phyloP scores from a whole-genome alignment of 257 asterid genomes.

The Gentiana dahurica region DNA sequence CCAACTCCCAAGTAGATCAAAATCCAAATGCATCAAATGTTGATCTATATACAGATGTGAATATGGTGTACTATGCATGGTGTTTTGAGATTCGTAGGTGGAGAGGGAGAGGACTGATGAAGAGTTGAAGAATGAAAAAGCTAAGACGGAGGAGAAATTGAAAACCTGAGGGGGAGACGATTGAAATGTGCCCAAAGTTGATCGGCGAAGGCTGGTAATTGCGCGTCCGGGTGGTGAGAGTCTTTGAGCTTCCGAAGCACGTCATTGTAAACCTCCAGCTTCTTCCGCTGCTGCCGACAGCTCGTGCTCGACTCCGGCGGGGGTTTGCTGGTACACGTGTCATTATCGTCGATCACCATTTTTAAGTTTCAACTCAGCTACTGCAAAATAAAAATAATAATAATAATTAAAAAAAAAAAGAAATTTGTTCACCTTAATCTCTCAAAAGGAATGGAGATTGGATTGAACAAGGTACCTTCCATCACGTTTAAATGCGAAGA shows the following conservation, averaged over 20 bases:
- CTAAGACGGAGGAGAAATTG: slow-evolving; percentile 2
- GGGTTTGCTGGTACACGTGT: slow-evolving; percentile 64
- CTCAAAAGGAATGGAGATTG: neutral
- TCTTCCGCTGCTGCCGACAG: slow-evolving; percentile 42
- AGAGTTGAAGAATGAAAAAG: neutral
- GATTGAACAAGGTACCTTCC: neutral
- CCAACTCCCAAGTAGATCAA: too few species aligned
- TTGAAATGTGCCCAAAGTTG: slow-evolving; percentile 88
- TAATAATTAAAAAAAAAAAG: neutral
- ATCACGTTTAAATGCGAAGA: neutral
- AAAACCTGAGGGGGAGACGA: slow-evolving; percentile 82
- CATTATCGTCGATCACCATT: slow-evolving; percentile 83
- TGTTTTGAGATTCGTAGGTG: neutral
- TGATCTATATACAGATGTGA: too few species aligned
- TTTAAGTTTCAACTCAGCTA: neutral
- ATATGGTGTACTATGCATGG: too few species aligned
- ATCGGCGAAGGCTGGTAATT: slow-evolving; percentile 63
- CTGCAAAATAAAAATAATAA: neutral
- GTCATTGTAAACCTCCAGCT: slow-evolving; percentile 81
- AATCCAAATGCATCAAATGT: too few species aligned
- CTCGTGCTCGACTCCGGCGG: slow-evolving; percentile 35
- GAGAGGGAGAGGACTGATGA: neutral
- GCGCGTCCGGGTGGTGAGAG: slow-evolving; percentile 47
- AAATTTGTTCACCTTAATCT: neutral
- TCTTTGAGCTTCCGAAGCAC: slow-evolving; percentile 84